Percentiles rank a stretch among this genome's conserved stretches.
Evolutionary conservation across 257 asterid genomes (phyloP).

Genomic region (Misopates orontium): DNA sequence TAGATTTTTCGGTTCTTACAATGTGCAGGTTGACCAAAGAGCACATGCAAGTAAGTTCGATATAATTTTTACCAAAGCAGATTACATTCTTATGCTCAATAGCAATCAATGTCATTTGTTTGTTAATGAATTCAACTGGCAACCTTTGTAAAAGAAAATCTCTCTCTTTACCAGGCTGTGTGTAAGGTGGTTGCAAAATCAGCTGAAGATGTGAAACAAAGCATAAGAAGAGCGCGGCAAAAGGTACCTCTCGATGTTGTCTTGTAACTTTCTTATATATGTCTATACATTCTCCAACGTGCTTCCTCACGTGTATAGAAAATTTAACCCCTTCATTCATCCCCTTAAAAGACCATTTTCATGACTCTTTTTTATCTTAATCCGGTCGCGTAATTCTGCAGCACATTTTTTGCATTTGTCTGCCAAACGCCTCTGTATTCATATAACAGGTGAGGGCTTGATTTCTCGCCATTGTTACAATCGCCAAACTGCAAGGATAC

Average conservation of each 20-base stretch:
- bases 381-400: too few relatives aligned
- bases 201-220: slow-evolving; percentile 89
- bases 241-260: slow-evolving; percentile 49
- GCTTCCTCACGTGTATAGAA: too few relatives aligned
- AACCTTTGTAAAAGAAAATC: slow-evolving; percentile 2
- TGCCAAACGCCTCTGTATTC: too few relatives aligned
- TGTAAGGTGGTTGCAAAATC: slow-evolving; percentile 88
- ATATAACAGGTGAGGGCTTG: too few relatives aligned
- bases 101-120: slow-evolving; percentile 10
- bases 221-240: slow-evolving; percentile 95
- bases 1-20: slow-evolving; percentile 28
- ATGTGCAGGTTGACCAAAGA: slow-evolving; percentile 86
- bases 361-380: too few relatives aligned
- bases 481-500: too few relatives aligned
- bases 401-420: too few relatives aligned
- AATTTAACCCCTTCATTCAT: too few relatives aligned
- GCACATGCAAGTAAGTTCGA: slow-evolving; percentile 76
- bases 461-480: too few relatives aligned
- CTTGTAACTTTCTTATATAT: background rate
- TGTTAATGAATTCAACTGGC: slow-evolving; percentile 10
- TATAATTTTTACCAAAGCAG: slow-evolving; percentile 13
- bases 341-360: too few relatives aligned
- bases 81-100: slow-evolving; percentile 23
- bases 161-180: slow-evolving; percentile 64
- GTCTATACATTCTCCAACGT: too few relatives aligned